phyloP scores from a whole-genome alignment of 805 yeast genomes.

The Saturnispora bothae region DNA sequence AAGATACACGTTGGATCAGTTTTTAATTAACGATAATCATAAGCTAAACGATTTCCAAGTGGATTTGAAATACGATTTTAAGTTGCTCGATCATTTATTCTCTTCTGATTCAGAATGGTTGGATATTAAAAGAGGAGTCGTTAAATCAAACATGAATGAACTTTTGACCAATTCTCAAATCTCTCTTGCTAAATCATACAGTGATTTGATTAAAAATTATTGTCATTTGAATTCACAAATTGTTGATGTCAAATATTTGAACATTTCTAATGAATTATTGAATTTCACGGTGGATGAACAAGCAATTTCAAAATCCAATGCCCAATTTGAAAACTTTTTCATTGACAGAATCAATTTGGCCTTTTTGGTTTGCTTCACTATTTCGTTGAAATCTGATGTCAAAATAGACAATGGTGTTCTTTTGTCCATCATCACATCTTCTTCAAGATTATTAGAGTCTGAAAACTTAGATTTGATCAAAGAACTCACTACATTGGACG shows the following conservation, averaged over 20 bases:
- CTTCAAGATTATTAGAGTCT: slow-evolving; percentile 38
- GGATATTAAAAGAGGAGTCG: slow-evolving; percentile 39
- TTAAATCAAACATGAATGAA: slow-evolving; percentile 49
- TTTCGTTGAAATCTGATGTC: slow-evolving; percentile 24
- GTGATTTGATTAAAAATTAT: slow-evolving; percentile 62
- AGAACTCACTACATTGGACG: slow-evolving; percentile 29
- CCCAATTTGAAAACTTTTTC: slow-evolving; percentile 39
- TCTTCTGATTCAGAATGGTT: slow-evolving; percentile 35
- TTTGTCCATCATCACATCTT: slow-evolving; percentile 32
- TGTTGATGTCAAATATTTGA: slow-evolving; percentile 21
- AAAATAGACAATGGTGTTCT: slow-evolving; percentile 28
- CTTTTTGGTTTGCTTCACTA: slow-evolving; percentile 38
- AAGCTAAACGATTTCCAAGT: slow-evolving; percentile 41
- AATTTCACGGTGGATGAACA: slow-evolving; percentile 35
- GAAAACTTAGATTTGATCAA: slow-evolving; percentile 38
- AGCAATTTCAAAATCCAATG: slow-evolving; percentile 34
- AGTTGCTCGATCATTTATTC: slow-evolving; percentile 53
- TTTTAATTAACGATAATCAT: slow-evolving; percentile 36
- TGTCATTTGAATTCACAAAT: slow-evolving; percentile 33
- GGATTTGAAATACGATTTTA: slow-evolving; percentile 46
- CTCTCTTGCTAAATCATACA: slow-evolving; percentile 63
- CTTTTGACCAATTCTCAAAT: slow-evolving; percentile 60
- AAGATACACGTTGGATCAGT: slow-evolving; percentile 38
- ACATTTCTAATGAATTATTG: slow-evolving; percentile 39
- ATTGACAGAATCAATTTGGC: slow-evolving; percentile 59